Evolutionary conservation across 2,329 filamentous ascomycete genomes (phyloP).

Genomic region (Diplodia corticola): DNA sequence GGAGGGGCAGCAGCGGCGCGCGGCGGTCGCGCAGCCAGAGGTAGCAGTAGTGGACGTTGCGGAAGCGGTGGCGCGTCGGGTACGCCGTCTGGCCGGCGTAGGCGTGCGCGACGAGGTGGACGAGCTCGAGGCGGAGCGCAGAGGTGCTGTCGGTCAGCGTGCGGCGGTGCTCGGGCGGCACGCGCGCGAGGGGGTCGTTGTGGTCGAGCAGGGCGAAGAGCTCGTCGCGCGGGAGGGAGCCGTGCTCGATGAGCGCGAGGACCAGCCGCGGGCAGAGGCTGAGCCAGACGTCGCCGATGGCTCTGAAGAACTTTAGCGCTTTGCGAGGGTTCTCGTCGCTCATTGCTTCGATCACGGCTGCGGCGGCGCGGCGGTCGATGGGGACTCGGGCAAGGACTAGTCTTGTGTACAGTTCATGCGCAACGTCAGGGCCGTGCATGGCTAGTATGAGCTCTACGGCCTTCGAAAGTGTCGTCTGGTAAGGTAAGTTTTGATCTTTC

Average conservation of each 20-base stretch:
- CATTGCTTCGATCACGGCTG: neutral
- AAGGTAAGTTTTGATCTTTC: neutral
- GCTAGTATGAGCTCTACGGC: neutral
- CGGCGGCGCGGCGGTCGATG: neutral
- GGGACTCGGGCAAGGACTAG: neutral
- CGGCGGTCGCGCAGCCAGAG: conserved; percentile 6
- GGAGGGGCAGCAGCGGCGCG: neutral
- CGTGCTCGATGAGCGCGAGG: conserved; percentile 15
- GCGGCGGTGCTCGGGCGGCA: neutral
- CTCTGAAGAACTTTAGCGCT: conserved; percentile 10
- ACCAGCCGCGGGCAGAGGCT: conserved; percentile 12
- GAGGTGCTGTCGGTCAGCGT: neutral
- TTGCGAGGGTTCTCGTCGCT: neutral
- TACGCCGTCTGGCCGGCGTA: neutral
- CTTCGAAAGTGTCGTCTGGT: neutral
- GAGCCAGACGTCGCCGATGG: neutral
- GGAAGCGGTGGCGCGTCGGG: conserved; percentile 7
- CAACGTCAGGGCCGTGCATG: neutral
- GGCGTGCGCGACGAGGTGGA: conserved; percentile 16
- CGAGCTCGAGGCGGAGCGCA: neutral
- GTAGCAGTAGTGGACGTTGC: conserved; percentile 22
- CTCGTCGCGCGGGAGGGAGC: conserved; percentile 10
- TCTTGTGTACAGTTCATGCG: neutral
- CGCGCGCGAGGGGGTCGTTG: neutral
- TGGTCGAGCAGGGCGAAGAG: conserved; percentile 5